These are phyloP conservation scores for Exophiala bonariae DNA, from an alignment of 2,329 filamentous ascomycete genomes.

Conservation along the genomic window DNA sequence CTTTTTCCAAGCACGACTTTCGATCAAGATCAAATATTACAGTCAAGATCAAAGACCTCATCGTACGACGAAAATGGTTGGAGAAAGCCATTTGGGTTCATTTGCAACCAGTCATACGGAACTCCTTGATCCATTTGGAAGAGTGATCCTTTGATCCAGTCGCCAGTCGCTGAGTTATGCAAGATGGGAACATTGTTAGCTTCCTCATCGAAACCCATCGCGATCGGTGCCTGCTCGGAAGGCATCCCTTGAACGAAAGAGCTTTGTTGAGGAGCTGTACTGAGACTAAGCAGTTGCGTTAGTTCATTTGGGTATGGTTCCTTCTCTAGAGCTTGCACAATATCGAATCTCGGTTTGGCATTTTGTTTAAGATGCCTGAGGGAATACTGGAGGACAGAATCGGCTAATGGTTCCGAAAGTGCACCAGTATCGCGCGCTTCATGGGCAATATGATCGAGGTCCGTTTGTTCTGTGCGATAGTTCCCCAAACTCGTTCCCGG, in stretches of 20 bases:
- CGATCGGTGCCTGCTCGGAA: too few species aligned
- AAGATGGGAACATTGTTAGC: background rate
- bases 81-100: conserved; percentile 8
- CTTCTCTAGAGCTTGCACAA: conserved; percentile 4
- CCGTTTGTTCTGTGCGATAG: background rate
- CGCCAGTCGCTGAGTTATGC: background rate
- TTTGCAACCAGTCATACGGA: conserved; percentile 7
- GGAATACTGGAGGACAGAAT: conserved; percentile 10
- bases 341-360: background rate
- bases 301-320: conserved; percentile 2
- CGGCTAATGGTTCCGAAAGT: conserved; percentile 9
- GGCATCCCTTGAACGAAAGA: too few species aligned
- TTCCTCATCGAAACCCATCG: too few species aligned
- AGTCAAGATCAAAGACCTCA: conserved; percentile 8
- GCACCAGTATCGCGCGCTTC: conserved; percentile 5
- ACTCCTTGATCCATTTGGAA: background rate
- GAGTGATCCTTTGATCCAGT: conserved; percentile 4
- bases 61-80: conserved; percentile 7
- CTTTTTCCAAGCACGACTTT: too few species aligned
- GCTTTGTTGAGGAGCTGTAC: background rate
- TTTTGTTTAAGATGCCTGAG: conserved; percentile 2
- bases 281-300: conserved; percentile 5
- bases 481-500: background rate
- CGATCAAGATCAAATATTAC: conserved; percentile 1
- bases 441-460: conserved; percentile 8